phyloP scores from a whole-genome alignment of 495 filamentous ascomycete genomes.

The Neurospora intermedia region DNA sequence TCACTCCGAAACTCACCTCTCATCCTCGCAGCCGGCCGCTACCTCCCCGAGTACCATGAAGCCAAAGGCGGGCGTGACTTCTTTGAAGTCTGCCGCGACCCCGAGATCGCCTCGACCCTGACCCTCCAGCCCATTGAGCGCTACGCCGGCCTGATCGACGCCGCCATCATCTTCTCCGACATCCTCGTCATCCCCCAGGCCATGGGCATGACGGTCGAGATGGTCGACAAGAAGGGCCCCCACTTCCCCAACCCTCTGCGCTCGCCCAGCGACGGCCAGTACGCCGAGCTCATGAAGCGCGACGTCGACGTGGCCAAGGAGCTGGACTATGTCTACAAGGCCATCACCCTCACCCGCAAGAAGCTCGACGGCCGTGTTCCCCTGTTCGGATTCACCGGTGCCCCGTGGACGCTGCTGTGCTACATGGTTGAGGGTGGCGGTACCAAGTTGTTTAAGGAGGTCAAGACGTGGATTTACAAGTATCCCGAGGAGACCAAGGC shows the following conservation, averaged over 20 bases:
- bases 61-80: conserved; percentile 84
- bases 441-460: conserved; percentile 80
- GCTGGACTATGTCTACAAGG: conserved; percentile 88
- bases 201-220: conserved; percentile 93
- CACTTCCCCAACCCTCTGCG: conserved; percentile 79
- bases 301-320: conserved; percentile 74
- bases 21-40: conserved; percentile 64
- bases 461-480: conserved; percentile 92
- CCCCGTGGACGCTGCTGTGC: conserved; percentile 91
- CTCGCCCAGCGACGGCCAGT: conserved; percentile 69
- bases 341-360: conserved; percentile 80
- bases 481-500: conserved; percentile 69
- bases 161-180: conserved; percentile 97
- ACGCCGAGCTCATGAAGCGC: conserved; percentile 61
- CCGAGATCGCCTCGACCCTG: conserved; percentile 82
- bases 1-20: neutral
- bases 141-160: conserved; percentile 82
- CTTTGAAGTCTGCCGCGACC: conserved; percentile 90
- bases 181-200: conserved; percentile 97
- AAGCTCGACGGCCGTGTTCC: conserved; percentile 85
- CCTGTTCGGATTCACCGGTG: conserved; percentile 93
- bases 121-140: conserved; percentile 92
- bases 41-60: conserved; percentile 95
- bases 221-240: conserved; percentile 92
- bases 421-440: conserved; percentile 99